Conservation (phyloP, 2,329 filamentous ascomycete species). For the Stagonosporopsis vannaccii region DNA sequence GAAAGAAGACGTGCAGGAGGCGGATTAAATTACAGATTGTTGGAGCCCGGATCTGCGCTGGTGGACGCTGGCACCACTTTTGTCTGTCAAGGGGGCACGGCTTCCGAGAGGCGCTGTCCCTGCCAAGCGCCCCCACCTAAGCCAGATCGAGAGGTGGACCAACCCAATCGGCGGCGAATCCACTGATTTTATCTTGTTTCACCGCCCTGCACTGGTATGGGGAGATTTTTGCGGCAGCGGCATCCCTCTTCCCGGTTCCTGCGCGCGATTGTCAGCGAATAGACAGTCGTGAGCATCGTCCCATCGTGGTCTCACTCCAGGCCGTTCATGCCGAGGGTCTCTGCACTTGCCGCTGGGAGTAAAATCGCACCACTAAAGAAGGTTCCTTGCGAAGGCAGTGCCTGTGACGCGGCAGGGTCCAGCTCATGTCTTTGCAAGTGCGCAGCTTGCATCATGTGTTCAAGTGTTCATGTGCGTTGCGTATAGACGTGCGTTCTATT, state of each 20-base stretch:
- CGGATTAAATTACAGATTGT: constrained; percentile 41
- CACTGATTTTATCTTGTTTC: constrained; percentile 20
- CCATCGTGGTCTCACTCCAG: constrained; percentile 30
- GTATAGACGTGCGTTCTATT: constrained; percentile 8
- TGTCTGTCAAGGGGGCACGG: constrained; percentile 29
- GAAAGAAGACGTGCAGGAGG: constrained; percentile 33
- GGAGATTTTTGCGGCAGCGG: constrained; percentile 29
- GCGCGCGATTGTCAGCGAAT: constrained; percentile 18
- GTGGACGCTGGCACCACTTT: constrained; percentile 36
- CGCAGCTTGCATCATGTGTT: constrained; percentile 2
- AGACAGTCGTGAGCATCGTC: constrained; percentile 24
- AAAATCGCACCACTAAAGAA: constrained; percentile 4
- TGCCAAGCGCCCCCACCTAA: constrained; percentile 21
- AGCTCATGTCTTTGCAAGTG: constrained; percentile 6
- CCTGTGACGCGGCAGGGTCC: constrained; percentile 15
- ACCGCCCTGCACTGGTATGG: constrained; percentile 30
- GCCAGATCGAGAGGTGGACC: constrained; percentile 1
- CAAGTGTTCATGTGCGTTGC: constrained; percentile 1
- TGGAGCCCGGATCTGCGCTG: constrained; percentile 32
- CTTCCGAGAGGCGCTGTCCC: constrained; percentile 24
- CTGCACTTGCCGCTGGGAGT: constrained; percentile 5
- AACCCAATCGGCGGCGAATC: constrained; percentile 23
- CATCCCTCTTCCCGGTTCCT: constrained; percentile 24
- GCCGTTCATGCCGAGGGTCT: constrained; percentile 9
- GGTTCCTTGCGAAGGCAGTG: constrained; percentile 15